Evolutionary conservation across 768 basidiomycete species (phyloP).

Genomic region (Bullera alba): DNA sequence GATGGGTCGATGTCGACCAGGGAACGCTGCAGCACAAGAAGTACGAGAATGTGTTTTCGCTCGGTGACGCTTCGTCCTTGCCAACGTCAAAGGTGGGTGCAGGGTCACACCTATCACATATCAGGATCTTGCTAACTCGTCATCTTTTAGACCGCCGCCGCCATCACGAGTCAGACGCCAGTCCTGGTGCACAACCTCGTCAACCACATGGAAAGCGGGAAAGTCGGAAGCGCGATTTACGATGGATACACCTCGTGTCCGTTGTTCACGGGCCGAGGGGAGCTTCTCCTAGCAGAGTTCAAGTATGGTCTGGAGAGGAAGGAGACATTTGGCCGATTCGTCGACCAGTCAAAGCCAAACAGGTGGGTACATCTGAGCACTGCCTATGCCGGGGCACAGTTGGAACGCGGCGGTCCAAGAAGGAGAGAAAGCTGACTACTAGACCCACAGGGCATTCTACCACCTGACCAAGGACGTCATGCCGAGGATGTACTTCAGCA

Average conservation of each 20-base stretch:
- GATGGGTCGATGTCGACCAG: conserved; percentile 83
- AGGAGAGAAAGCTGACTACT: neutral
- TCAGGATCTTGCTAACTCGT: neutral
- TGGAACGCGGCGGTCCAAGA: neutral
- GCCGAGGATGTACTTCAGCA: conserved; percentile 38
- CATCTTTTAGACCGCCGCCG: conserved; percentile 64
- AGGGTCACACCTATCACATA: too few relatives aligned
- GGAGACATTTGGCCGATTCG: conserved; percentile 67
- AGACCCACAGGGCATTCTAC: conserved; percentile 61
- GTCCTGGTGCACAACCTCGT: conserved; percentile 84
- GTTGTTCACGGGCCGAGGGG: conserved; percentile 69
- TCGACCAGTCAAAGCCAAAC: conserved; percentile 67
- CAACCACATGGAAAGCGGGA: conserved; percentile 65
- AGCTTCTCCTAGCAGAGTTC: conserved; percentile 78
- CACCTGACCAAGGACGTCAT: conserved; percentile 66
- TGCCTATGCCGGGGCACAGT: neutral
- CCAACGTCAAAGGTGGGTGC: conserved; percentile 72
- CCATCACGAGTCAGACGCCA: conserved; percentile 83
- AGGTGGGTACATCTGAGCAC: conserved; percentile 52
- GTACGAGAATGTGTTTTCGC: conserved; percentile 73
- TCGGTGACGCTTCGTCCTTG: conserved; percentile 86
- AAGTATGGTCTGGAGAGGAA: conserved; percentile 83
- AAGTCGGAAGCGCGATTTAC: conserved; percentile 63
- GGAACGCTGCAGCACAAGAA: conserved; percentile 77
- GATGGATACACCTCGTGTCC: conserved; percentile 56